Evolutionary conservation across 495 filamentous ascomycete species (phyloP).

Genomic region (Entonaema liquescens): DNA sequence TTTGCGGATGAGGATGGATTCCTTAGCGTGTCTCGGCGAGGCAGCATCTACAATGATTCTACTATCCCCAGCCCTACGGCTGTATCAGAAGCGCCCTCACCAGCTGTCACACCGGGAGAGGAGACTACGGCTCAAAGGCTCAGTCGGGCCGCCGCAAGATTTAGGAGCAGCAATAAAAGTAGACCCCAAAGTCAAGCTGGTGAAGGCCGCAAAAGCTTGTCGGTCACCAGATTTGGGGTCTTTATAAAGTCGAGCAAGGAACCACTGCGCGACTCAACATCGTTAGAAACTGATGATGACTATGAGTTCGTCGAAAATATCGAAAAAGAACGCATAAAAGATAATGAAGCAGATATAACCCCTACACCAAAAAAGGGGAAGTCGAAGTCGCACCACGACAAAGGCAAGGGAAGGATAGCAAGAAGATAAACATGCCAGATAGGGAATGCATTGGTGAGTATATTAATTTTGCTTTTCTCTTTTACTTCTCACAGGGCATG

Average conservation of each 20-base stretch:
- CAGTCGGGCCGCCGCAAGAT: slow-evolving; percentile 68
- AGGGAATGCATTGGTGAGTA: slow-evolving; percentile 69
- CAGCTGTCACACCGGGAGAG: slow-evolving; percentile 58
- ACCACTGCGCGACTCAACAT: slow-evolving; percentile 47
- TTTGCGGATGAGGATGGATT: slow-evolving; percentile 51
- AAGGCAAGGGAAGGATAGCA: slow-evolving; percentile 54
- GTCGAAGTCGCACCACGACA: slow-evolving; percentile 54
- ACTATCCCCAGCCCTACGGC: slow-evolving; percentile 49
- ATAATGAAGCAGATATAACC: slow-evolving; percentile 51
- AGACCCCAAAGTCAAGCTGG: slow-evolving; percentile 73
- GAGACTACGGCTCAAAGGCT: slow-evolving; percentile 59
- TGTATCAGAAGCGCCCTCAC: slow-evolving; percentile 50
- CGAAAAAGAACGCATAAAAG: slow-evolving; percentile 48
- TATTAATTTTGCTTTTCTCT: not conserved
- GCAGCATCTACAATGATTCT: slow-evolving; percentile 59
- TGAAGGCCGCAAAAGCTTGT: slow-evolving; percentile 71
- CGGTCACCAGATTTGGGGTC: slow-evolving; percentile 70
- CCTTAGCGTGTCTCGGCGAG: slow-evolving; percentile 51
- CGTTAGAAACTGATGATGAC: slow-evolving; percentile 47
- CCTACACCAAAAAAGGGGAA: slow-evolving; percentile 54
- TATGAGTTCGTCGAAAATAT: slow-evolving; percentile 54
- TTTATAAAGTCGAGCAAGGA: slow-evolving; percentile 62
- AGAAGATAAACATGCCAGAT: slow-evolving; percentile 61
- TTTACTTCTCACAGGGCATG: not conserved
- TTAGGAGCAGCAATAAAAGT: slow-evolving; percentile 65